phyloP scores from a whole-genome alignment of 2,329 filamentous ascomycete genomes.

The Tolypocladium endophyticum region DNA sequence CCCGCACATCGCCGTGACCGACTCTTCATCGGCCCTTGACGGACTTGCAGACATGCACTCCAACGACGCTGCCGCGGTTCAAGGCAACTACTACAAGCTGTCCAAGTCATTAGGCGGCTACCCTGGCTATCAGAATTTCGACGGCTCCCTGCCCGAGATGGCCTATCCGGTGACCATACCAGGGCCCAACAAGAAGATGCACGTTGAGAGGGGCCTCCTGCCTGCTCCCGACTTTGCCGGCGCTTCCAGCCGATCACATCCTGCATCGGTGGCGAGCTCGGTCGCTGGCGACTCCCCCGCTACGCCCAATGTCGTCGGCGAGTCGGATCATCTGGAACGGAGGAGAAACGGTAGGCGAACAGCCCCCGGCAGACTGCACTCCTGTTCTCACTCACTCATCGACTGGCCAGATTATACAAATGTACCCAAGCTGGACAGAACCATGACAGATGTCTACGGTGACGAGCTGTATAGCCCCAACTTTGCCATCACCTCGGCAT shows the following conservation, averaged over 20 bases:
- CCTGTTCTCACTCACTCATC: constrained; percentile 30
- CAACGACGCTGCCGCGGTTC: constrained; percentile 10
- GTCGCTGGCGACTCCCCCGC: constrained; percentile 48
- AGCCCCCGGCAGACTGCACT: not conserved
- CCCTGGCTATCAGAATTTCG: constrained; percentile 29
- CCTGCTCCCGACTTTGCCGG: constrained; percentile 34
- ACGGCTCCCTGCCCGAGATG: constrained; percentile 25
- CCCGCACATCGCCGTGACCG: constrained; percentile 46
- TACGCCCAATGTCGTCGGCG: constrained; percentile 38
- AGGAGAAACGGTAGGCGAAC: constrained; percentile 42
- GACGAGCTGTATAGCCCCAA: constrained; percentile 77
- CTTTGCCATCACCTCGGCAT: constrained; percentile 47
- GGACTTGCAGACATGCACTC: constrained; percentile 31
- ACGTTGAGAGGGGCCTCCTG: constrained; percentile 30
- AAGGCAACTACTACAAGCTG: constrained; percentile 32
- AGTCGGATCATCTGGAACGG: constrained; percentile 37
- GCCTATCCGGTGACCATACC: constrained; percentile 29
- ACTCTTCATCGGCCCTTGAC: constrained; percentile 31
- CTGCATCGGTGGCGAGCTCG: constrained; percentile 47
- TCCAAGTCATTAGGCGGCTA: constrained; percentile 34
- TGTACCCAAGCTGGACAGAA: constrained; percentile 70
- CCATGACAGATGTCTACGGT: constrained; percentile 74
- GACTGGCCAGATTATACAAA: constrained; percentile 31
- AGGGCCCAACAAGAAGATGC: constrained; percentile 22
- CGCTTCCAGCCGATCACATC: constrained; percentile 33